Percentiles rank a stretch among this genome's conserved stretches.
Conservation (phyloP, 352 stramenopile species). For the Pythium sp. region DNA sequence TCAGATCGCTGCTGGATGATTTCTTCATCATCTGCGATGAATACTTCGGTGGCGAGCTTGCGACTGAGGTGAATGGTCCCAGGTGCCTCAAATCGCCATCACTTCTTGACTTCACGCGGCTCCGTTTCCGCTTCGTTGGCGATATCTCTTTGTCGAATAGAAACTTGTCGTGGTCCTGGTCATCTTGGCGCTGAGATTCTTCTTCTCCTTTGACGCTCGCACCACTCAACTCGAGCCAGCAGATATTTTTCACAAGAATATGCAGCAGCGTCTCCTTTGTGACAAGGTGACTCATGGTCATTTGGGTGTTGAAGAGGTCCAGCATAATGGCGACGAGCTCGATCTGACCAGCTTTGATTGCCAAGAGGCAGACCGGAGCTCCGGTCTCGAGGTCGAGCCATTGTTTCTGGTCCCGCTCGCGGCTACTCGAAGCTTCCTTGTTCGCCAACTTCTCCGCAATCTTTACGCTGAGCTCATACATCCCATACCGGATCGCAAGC, state of each 20-base stretch:
- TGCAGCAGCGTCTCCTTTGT: conserved; percentile 42
- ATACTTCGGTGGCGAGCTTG: background rate
- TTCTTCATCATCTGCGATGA: conserved; percentile 5
- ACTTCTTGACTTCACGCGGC: conserved; percentile 43
- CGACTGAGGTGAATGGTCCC: conserved; percentile 8
- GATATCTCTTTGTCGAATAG: conserved; percentile 3
- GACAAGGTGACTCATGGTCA: conserved; percentile 19
- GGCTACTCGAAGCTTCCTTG: background rate
- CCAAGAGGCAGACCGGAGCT: conserved; percentile 38
- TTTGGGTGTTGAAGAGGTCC: conserved; percentile 28
- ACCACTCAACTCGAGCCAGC: conserved; percentile 29
- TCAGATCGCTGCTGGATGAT: conserved; percentile 2
- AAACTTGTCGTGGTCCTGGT: background rate
- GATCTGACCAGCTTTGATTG: conserved; percentile 53
- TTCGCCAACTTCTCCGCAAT: conserved; percentile 14
- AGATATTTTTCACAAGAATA: conserved; percentile 42
- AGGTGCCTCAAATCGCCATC: conserved; percentile 45
- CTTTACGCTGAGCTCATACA: conserved; percentile 47
- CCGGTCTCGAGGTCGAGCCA: conserved; percentile 59
- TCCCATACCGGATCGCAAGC: conserved; percentile 53
- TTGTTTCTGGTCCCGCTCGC: conserved; percentile 2
- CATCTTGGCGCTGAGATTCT: background rate
- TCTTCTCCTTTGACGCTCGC: background rate
- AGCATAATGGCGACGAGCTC: conserved; percentile 59
- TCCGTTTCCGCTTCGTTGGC: conserved; percentile 22